Percentiles rank a stretch among this genome's conserved stretches.
Conservation (phyloP, 1,139 yeast species). For the Williopsis jadinii region DNA sequence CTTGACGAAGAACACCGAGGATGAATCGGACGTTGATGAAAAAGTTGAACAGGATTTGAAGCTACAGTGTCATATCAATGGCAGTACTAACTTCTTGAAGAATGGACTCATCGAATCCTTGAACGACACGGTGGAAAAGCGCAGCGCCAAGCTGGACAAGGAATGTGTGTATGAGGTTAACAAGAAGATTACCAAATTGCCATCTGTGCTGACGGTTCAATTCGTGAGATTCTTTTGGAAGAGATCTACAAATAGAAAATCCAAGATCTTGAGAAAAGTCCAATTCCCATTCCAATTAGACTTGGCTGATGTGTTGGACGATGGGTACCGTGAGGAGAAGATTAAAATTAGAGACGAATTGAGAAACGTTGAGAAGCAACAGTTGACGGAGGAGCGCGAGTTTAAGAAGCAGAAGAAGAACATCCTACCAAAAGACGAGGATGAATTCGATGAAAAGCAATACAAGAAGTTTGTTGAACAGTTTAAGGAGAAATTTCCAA, state of each 20-base stretch:
- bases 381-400: slow-evolving; percentile 65
- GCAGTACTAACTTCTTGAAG: slow-evolving; percentile 78
- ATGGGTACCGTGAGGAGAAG: slow-evolving; percentile 58
- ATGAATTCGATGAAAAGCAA: slow-evolving; percentile 29
- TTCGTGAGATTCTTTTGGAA: slow-evolving; percentile 96
- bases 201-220: slow-evolving; percentile 83
- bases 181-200: slow-evolving; percentile 70
- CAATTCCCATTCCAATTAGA: slow-evolving; percentile 93
- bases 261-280: slow-evolving; percentile 89
- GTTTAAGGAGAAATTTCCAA: slow-evolving; percentile 29
- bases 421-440: slow-evolving; percentile 17
- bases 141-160: slow-evolving; percentile 59
- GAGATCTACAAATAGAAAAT: slow-evolving; percentile 81
- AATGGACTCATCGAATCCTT: slow-evolving; percentile 78
- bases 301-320: slow-evolving; percentile 78
- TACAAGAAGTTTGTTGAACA: slow-evolving; percentile 32
- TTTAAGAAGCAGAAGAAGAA: slow-evolving; percentile 60
- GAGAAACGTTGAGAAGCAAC: slow-evolving; percentile 70
- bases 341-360: slow-evolving; percentile 70
- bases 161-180: slow-evolving; percentile 65
- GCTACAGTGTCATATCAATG: slow-evolving; percentile 82
- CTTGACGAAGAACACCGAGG: slow-evolving; percentile 48
- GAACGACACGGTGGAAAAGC: slow-evolving; percentile 71
- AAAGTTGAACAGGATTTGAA: slow-evolving; percentile 60
- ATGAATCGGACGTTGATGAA: slow-evolving; percentile 46